Conservation (phyloP, 2,329 filamentous ascomycete genomes). For the Cytospora schulzeri region DNA sequence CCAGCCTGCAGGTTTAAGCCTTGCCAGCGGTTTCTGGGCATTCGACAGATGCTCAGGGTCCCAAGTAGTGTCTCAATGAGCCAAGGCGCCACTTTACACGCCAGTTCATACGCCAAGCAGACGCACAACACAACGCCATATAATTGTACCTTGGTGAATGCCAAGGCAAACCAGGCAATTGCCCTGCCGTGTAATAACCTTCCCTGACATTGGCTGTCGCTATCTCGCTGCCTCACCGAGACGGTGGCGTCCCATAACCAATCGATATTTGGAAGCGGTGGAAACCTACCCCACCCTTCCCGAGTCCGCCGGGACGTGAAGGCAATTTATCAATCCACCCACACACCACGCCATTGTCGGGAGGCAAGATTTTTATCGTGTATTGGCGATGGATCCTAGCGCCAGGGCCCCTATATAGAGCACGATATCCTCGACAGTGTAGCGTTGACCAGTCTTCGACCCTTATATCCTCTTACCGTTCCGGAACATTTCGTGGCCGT, state of each 20-base stretch:
- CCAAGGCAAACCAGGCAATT: not conserved
- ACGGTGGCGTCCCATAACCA: slow-evolving; percentile 1
- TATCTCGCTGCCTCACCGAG: not conserved
- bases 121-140: not conserved
- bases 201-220: not conserved
- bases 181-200: not conserved
- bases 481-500: not conserved
- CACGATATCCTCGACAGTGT: not conserved
- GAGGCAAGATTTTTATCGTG: slow-evolving; percentile 21
- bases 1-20: not conserved
- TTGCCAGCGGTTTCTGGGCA: not conserved
- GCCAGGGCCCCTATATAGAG: slow-evolving; percentile 1
- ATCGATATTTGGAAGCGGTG: slow-evolving; percentile 2
- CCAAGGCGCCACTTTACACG: not conserved
- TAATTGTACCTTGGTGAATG: not conserved
- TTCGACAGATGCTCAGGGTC: not conserved
- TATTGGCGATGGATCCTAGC: not conserved
- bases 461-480: not conserved
- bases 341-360: slow-evolving; percentile 19
- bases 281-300: slow-evolving; percentile 10
- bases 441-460: not conserved
- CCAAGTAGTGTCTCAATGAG: not conserved
- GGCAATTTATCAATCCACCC: slow-evolving; percentile 8
- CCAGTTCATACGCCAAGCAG: not conserved
- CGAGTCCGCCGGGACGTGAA: slow-evolving; percentile 9